Percentiles rank a stretch among this genome's conserved stretches.
phyloP scores from a whole-genome alignment of 2,329 filamentous ascomycete species.

The Thielaviopsis populi region DNA sequence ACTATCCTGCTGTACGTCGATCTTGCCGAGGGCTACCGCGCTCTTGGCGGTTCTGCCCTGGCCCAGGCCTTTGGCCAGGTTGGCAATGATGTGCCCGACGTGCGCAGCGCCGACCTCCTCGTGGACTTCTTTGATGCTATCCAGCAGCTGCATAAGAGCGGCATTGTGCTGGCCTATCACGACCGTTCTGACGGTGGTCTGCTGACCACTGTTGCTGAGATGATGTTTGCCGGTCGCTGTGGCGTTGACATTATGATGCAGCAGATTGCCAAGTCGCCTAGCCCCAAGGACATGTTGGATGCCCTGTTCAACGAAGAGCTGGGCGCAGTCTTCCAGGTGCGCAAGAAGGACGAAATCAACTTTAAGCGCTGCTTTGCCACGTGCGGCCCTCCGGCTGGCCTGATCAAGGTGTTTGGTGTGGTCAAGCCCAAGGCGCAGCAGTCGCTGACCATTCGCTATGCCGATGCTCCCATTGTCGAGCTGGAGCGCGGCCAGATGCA shows the following conservation, averaged over 20 bases:
- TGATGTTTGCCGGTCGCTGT: constrained; percentile 94
- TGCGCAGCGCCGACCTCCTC: constrained; percentile 65
- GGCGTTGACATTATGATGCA: constrained; percentile 78
- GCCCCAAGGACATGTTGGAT: constrained; percentile 50
- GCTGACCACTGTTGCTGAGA: constrained; percentile 80
- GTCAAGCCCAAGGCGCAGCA: constrained; percentile 58
- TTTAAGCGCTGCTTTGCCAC: constrained; percentile 88
- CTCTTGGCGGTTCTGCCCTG: constrained; percentile 78
- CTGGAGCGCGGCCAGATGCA: constrained; percentile 61
- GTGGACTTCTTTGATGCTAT: constrained; percentile 87
- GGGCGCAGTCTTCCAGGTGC: constrained; percentile 89
- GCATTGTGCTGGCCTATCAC: constrained; percentile 75
- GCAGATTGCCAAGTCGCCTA: constrained; percentile 47
- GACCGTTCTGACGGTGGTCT: constrained; percentile 88
- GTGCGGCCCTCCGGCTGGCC: constrained; percentile 64
- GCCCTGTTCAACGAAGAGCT: constrained; percentile 92
- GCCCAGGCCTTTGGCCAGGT: constrained; percentile 80
- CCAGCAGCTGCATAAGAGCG: constrained; percentile 42
- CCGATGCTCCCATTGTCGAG: constrained; percentile 50
- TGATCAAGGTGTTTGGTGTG: constrained; percentile 72
- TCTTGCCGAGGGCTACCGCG: constrained; percentile 63
- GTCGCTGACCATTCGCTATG: constrained; percentile 59
- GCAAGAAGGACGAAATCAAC: constrained; percentile 64
- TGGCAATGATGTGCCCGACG: constrained; percentile 72
- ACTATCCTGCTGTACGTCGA: constrained; percentile 83